Base-by-base conservation (phyloP, 1,139 yeast species). In the Candida tetrigidarum region DNA sequence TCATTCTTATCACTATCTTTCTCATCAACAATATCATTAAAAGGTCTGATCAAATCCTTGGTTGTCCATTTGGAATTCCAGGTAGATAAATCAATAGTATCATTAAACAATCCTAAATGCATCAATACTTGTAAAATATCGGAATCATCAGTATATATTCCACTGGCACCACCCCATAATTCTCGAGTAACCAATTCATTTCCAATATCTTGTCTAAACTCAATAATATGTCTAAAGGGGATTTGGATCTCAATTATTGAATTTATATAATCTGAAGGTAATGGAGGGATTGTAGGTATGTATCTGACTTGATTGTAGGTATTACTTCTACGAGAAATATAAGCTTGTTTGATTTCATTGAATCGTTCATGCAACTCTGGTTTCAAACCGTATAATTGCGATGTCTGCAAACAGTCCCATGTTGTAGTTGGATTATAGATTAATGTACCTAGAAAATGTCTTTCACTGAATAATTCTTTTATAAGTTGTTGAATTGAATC, bases 71-170 rank as follows among this genome's bases (percentile, higher is more conserved):
- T 32, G 11, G 36, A 12, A 50, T 73, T 73, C 60, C 75, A 66
- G 10, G 70, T 70, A 19, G 48, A 50, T 45, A 74, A 60, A 45
- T 71, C 67, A 5, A 67, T 40, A 10, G 39, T 45, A 26, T 57
- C 57, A 33, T 53, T 51, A 48, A 88, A 72, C 22, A 84, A 70
- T 0, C 97, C 97, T 50, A 80, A 67, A 58, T 93, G 98, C 50
- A 82, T 78, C 48, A 92, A 67, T 0, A 84, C 86, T 2, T 88
- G 75, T 35, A 93, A 76, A 3, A 92, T 69, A 60, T 93, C 96
- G 1, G 96, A 86, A 64, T 93, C 99, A 63, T 93, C 98, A 1
- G 97, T 88, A 63, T 92, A 93, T 2, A 93, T 72, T 1, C 77
- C 78, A 27, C 70, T 59, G 43, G 86, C 91, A 0, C 96, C 89